A percentile compares a stretch with the other conserved stretches of the same genome.
phyloP scores from a whole-genome alignment of 345 rosid species.

The Turritis glabra region DNA sequence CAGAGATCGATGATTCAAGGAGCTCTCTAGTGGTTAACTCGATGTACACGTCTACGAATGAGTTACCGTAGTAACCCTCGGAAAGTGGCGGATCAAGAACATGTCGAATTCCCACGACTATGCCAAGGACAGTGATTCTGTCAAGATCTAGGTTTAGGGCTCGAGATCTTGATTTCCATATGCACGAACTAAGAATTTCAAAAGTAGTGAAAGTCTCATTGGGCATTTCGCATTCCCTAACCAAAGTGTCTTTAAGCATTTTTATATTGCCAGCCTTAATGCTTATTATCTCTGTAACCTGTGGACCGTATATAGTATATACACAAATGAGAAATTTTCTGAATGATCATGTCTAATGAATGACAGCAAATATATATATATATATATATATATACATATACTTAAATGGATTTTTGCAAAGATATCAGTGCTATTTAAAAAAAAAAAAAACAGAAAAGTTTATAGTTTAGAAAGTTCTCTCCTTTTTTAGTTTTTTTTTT shows the following conservation, averaged over 20 bases:
- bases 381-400: no score
- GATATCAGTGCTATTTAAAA: no score
- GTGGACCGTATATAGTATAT: background rate
- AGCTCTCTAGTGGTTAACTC: constrained; percentile 38
- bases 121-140: constrained; percentile 26
- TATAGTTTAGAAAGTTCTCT: no score
- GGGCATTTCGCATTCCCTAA: background rate
- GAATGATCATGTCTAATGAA: no score
- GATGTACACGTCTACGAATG: constrained; percentile 35
- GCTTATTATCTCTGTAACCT: constrained; percentile 23
- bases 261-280: constrained; percentile 5
- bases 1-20: constrained; percentile 34
- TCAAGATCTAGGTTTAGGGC: constrained; percentile 44
- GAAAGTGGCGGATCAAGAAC: constrained; percentile 47
- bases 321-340: no score
- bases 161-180: constrained; percentile 50
- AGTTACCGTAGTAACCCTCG: constrained; percentile 48
- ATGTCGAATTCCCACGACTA: constrained; percentile 42
- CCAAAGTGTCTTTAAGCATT: constrained; percentile 16
- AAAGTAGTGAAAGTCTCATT: constrained; percentile 39
- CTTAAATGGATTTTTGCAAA: no score
- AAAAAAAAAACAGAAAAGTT: no score
- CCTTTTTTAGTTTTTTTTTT: no score
- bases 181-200: constrained; percentile 46
- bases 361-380: no score